phyloP scores from a whole-genome alignment of 345 rosid species.

The Rhodamnia rubescens region DNA sequence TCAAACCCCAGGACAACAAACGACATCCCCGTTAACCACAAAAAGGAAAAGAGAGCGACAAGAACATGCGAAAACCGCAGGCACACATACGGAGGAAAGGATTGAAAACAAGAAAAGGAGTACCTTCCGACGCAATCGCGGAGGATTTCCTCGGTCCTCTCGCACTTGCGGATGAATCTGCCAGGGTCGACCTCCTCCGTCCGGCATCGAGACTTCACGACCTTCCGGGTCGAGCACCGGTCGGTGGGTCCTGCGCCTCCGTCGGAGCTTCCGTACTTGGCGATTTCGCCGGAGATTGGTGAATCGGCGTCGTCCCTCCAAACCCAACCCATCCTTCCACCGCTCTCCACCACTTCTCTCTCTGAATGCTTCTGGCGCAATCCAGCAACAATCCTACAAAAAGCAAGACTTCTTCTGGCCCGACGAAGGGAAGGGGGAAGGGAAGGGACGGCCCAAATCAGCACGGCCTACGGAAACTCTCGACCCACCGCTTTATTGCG shows the following conservation, averaged over 20 bases:
- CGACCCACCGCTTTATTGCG: neutral
- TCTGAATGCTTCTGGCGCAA: neutral
- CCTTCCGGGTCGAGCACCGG: conserved; percentile 47
- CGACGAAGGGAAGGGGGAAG: neutral
- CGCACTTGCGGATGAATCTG: conserved; percentile 72
- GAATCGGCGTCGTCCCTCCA: conserved; percentile 33
- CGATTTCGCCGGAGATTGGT: conserved; percentile 6
- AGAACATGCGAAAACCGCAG: neutral
- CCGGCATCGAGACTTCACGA: conserved; percentile 57
- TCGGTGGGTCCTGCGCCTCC: conserved; percentile 5
- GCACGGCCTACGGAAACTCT: neutral
- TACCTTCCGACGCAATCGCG: conserved; percentile 70
- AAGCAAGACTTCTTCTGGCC: neutral
- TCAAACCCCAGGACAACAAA: neutral
- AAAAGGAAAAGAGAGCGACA: too few relatives aligned
- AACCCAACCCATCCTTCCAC: conserved; percentile 45
- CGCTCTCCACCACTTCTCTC: neutral
- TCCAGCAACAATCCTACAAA: neutral
- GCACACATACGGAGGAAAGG: neutral
- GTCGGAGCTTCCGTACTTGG: neutral
- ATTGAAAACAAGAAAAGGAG: neutral
- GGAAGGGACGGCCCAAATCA: neutral
- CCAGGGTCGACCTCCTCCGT: conserved; percentile 95
- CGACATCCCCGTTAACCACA: neutral
- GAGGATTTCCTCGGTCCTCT: conserved; percentile 68